Percentiles rank a stretch among this genome's conserved stretches.
These are phyloP conservation scores for Aspergillus melleus DNA, from an alignment of 2,329 filamentous ascomycete species.

Conservation along the genomic window DNA sequence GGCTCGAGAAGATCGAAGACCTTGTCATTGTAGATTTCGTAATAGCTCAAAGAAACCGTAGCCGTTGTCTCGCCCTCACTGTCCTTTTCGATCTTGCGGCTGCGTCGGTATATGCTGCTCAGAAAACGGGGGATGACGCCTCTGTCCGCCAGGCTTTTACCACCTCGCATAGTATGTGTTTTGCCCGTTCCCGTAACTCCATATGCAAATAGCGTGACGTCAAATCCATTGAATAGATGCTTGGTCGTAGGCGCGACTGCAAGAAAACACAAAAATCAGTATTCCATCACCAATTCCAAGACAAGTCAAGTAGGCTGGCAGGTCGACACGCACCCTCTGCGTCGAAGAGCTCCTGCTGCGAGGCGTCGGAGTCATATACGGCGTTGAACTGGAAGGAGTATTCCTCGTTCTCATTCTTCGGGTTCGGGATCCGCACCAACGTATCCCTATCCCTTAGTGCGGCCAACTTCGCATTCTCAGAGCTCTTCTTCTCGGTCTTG, in stretches of 20 bases:
- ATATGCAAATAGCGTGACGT: conserved; percentile 89
- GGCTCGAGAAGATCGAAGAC: conserved; percentile 88
- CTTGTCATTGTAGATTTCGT: conserved; percentile 97
- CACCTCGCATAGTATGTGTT: conserved; percentile 94
- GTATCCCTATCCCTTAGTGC: conserved; percentile 56
- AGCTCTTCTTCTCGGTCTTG: conserved; percentile 28
- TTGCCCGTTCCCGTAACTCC: conserved; percentile 92
- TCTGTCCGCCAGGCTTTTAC: conserved; percentile 78
- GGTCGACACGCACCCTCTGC: conserved; percentile 69
- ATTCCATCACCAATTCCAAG: conserved; percentile 6
- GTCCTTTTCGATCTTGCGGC: conserved; percentile 83
- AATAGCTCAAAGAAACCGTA: conserved; percentile 79
- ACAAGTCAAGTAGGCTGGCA: neutral
- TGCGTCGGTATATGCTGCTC: conserved; percentile 79
- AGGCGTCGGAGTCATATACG: conserved; percentile 77
- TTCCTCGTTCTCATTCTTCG: conserved; percentile 86
- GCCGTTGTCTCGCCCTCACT: conserved; percentile 68
- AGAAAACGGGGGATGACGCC: conserved; percentile 85
- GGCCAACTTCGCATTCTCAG: conserved; percentile 26
- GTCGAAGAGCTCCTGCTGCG: conserved; percentile 86
- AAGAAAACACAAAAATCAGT: conserved; percentile 15
- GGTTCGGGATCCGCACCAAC: conserved; percentile 85
- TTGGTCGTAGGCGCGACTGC: conserved; percentile 86
- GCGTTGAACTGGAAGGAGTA: conserved; percentile 94
- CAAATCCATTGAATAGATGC: conserved; percentile 79